A percentile compares a stretch with the other conserved stretches of the same genome.
These are phyloP conservation scores for Wallacemonas sp. DNA, from an alignment of 208 protist genomes.

Conservation along the genomic window DNA sequence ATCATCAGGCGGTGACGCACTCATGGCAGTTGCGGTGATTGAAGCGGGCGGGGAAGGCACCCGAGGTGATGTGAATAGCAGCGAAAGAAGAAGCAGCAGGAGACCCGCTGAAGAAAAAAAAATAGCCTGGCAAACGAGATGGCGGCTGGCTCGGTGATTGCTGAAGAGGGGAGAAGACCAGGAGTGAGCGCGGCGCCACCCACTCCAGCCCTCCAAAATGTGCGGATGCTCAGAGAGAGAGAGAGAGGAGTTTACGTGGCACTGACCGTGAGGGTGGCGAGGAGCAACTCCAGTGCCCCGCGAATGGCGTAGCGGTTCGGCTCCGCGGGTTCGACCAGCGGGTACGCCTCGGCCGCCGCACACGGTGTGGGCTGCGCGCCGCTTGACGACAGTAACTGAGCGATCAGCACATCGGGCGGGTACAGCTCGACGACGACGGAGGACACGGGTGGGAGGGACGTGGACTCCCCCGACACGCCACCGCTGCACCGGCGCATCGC, in stretches of 20 bases:
- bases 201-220: too few relatives aligned
- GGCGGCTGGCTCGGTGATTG: not conserved
- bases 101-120: conserved; percentile 10
- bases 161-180: conserved; percentile 10
- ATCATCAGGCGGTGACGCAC: too few relatives aligned
- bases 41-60: not conserved
- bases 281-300: not conserved
- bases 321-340: not conserved
- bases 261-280: not conserved
- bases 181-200: too few relatives aligned
- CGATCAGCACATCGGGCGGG: not conserved
- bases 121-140: not conserved
- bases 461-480: too few relatives aligned
- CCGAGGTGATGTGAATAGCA: not conserved
- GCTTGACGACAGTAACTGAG: not conserved
- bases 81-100: not conserved
- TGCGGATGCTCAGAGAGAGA: too few relatives aligned
- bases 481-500: too few relatives aligned
- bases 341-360: too few relatives aligned
- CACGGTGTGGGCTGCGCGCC: too few relatives aligned
- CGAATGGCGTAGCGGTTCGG: not conserved
- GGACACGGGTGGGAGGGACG: not conserved
- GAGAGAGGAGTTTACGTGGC: not conserved
- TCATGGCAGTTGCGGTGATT: too few relatives aligned
- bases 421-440: not conserved